These are phyloP conservation scores for Ogataea dorogensis DNA, from an alignment of 805 yeast species.

Conservation along the genomic window DNA sequence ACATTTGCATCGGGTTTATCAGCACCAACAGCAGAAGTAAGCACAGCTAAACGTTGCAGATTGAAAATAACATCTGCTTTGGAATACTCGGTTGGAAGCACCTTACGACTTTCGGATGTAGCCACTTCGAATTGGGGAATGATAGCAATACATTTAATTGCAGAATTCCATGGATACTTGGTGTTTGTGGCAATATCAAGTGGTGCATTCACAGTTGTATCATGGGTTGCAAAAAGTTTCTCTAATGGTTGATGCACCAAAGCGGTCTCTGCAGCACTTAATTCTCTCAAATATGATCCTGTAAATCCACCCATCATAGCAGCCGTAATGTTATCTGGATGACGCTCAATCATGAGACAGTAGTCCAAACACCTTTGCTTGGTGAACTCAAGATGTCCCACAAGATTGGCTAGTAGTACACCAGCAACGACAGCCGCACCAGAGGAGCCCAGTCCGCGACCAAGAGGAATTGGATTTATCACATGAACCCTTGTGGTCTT, in stretches of 20 bases:
- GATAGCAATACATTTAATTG: slow-evolving; percentile 83
- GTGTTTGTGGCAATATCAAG: slow-evolving; percentile 83
- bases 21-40: slow-evolving; percentile 88
- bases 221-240: slow-evolving; percentile 79
- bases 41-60: slow-evolving; percentile 86
- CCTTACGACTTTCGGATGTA: slow-evolving; percentile 88
- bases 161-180: slow-evolving; percentile 76
- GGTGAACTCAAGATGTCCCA: slow-evolving; percentile 69
- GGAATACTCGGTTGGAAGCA: slow-evolving; percentile 76
- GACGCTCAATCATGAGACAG: slow-evolving; percentile 96
- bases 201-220: slow-evolving; percentile 70
- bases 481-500: slow-evolving; percentile 78
- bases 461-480: slow-evolving; percentile 89
- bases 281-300: slow-evolving; percentile 86
- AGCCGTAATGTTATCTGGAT: slow-evolving; percentile 97
- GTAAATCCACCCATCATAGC: slow-evolving; percentile 99
- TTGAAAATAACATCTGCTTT: slow-evolving; percentile 86
- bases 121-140: slow-evolving; percentile 94
- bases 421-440: slow-evolving; percentile 99
- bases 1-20: slow-evolving; percentile 72
- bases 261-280: slow-evolving; percentile 66
- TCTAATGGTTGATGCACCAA: slow-evolving; percentile 82
- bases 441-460: slow-evolving; percentile 95
- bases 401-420: slow-evolving; percentile 81
- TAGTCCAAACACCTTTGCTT: slow-evolving; percentile 88